Evolutionary conservation across 78 protist genomes (phyloP).

Genomic region (Andalucia godoyi): DNA sequence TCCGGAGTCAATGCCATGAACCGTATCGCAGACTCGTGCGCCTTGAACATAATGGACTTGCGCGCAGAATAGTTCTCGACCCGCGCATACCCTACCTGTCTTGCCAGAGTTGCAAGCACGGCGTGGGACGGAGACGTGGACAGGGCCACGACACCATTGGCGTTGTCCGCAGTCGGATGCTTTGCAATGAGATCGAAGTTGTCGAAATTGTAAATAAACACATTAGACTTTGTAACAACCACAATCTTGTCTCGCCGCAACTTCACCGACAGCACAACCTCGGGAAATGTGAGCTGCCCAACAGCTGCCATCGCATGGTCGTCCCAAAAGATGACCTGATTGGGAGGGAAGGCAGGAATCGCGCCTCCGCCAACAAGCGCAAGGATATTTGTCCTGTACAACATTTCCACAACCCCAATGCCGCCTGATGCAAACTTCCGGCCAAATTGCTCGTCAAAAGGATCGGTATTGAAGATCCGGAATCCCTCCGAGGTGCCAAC

Average conservation of each 20-base stretch:
- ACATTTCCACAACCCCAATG: constrained; percentile 88
- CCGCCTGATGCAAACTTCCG: constrained; percentile 65
- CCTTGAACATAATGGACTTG: constrained; percentile 26
- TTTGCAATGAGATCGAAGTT: constrained; percentile 56
- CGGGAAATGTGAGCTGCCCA: constrained; percentile 74
- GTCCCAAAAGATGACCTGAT: constrained; percentile 92
- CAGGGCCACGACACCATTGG: constrained; percentile 52
- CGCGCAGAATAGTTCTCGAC: constrained; percentile 6
- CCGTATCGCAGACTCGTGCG: constrained; percentile 60
- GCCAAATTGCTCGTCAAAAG: constrained; percentile 72
- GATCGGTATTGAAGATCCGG: constrained; percentile 78
- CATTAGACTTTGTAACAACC: constrained; percentile 67
- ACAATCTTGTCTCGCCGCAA: constrained; percentile 85
- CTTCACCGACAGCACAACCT: constrained; percentile 81
- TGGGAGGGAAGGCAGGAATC: constrained; percentile 71
- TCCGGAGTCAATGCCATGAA: constrained; percentile 64
- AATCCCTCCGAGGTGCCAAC: constrained; percentile 82
- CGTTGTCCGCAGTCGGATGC: constrained; percentile 79
- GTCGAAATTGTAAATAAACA: constrained; percentile 79
- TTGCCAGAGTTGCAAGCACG: constrained; percentile 17
- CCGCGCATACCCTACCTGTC: constrained; percentile 2
- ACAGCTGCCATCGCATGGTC: constrained; percentile 64
- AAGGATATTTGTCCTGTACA: constrained; percentile 86
- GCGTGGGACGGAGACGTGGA: neutral
- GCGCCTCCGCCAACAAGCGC: constrained; percentile 96